These are phyloP conservation scores for Rhizopogon sp. DNA, from an alignment of 768 basidiomycete genomes.

Conservation along the genomic window DNA sequence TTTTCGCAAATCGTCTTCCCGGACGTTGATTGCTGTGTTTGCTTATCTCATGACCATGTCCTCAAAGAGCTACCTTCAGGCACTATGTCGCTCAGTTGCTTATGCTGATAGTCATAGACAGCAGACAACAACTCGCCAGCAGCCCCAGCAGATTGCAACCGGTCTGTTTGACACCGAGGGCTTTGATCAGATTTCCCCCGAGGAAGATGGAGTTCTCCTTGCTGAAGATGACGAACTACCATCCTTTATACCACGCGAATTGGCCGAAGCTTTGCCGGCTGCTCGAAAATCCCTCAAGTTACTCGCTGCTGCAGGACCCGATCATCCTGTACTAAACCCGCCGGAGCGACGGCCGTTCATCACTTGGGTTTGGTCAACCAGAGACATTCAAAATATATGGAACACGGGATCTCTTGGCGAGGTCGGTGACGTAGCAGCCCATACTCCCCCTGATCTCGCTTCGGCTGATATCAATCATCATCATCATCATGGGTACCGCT, in stretches of 20 bases:
- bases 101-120: slow-evolving; percentile 29
- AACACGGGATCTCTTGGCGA: slow-evolving; percentile 6
- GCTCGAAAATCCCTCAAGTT: slow-evolving; percentile 69
- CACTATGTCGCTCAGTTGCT: slow-evolving; percentile 57
- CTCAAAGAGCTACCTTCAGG: slow-evolving; percentile 58
- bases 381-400: slow-evolving; percentile 50
- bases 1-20: slow-evolving; percentile 48
- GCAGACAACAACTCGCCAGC: slow-evolving; percentile 14
- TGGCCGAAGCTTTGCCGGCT: slow-evolving; percentile 50
- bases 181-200: slow-evolving; percentile 33
- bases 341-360: slow-evolving; percentile 24
- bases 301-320: slow-evolving; percentile 57
- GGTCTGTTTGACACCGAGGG: slow-evolving; percentile 25
- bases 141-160: slow-evolving; percentile 11
- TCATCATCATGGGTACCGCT: not conserved
- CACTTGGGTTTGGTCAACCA: slow-evolving; percentile 61
- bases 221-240: slow-evolving; percentile 46
- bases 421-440: slow-evolving; percentile 8
- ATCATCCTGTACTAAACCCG: slow-evolving; percentile 50
- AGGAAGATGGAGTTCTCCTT: slow-evolving; percentile 34
- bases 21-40: slow-evolving; percentile 44
- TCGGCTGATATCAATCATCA: not conserved
- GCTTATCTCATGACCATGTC: slow-evolving; percentile 65
- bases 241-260: slow-evolving; percentile 50
- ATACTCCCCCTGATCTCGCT: slow-evolving; percentile 1